These are phyloP conservation scores for Telopea speciosissima DNA, from an alignment of 177 flowering plant species.

Conservation along the genomic window DNA sequence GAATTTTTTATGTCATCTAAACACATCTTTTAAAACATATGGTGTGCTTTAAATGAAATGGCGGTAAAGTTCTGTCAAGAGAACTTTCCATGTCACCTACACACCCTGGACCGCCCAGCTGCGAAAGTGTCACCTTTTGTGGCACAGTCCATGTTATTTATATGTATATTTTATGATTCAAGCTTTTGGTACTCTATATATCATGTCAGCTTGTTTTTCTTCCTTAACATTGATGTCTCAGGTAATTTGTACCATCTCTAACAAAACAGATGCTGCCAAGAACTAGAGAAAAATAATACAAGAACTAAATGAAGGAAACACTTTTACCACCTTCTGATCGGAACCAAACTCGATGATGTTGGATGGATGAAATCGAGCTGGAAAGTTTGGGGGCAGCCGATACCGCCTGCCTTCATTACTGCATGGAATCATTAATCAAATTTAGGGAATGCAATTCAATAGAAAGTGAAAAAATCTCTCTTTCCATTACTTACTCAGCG, in stretches of 20 bases:
- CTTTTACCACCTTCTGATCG: slow-evolving; percentile 44
- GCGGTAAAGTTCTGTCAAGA: too few relatives aligned
- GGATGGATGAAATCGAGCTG: slow-evolving; percentile 70
- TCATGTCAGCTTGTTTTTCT: too few relatives aligned
- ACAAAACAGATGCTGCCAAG: background rate
- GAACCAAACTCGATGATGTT: slow-evolving; percentile 69
- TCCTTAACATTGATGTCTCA: too few relatives aligned
- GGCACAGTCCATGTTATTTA: too few relatives aligned
- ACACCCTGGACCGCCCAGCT: too few relatives aligned
- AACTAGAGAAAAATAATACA: background rate
- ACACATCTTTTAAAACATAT: too few relatives aligned
- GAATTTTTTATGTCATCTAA: too few relatives aligned
- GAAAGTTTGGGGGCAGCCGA: slow-evolving; percentile 57
- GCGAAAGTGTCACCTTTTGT: too few relatives aligned
- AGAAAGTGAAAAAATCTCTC: background rate
- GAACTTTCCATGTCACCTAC: too few relatives aligned
- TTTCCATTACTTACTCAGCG: slow-evolving; percentile 53
- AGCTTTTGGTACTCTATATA: too few relatives aligned
- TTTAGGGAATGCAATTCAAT: background rate
- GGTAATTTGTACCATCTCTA: background rate
- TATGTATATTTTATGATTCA: too few relatives aligned
- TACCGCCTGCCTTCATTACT: slow-evolving; percentile 73
- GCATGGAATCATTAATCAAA: slow-evolving; percentile 20
- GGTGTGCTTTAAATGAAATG: too few relatives aligned
- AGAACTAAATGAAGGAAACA: background rate